Base-by-base conservation (phyloP, 495 filamentous ascomycete species). In the Barbatosphaeria neglecta region DNA sequence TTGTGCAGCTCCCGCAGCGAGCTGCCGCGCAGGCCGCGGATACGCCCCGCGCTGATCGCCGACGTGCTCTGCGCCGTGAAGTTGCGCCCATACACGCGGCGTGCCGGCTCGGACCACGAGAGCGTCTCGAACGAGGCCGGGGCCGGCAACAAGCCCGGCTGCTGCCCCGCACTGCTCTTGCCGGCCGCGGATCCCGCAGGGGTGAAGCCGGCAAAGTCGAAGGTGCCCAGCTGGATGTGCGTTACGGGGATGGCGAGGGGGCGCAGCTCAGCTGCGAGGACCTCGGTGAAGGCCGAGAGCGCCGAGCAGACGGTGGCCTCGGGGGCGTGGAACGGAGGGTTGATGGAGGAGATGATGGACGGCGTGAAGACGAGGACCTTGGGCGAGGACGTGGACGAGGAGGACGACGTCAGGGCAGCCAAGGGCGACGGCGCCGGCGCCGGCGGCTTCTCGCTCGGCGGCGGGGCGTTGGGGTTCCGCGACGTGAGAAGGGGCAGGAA, bases 201-300 rank as follows among this genome's bases (percentile, higher is more conserved):
- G 4, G 64, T 61, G 54, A 76, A 75, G 44, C 69, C 57, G 1
- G 58, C 45, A 45, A 71, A 67, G 54, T 96, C 90, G 55, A 98
- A 86, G 39, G 83, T 87, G 44, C 92, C 92, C 2, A 96, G 78
- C 57, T 85, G 85, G 46, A 98, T 64, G 47, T 94, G 86, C 3
- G 82, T 83, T 2, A 97, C 83, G 33, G 81, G 74, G 41, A 95
- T 80, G 40, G 72, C 77, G n/a, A 81, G 66, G 1, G 79, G 76
- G 0, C 64, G 62, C n/a, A 94, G 69, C 65, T 97, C 92, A 47
- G 78, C 76, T 15, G 83, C 73, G 4, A 98, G 69, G 0, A 82
- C 83, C 11, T 79, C 70, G 17, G 82, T 82, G 54, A 93, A 93
- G n/a, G 81, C 83, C 6, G 81, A 78, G 1, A 95, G 71, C 0